These are phyloP conservation scores for Pichia insulana DNA, from an alignment of 805 yeast genomes.

Conservation along the genomic window DNA sequence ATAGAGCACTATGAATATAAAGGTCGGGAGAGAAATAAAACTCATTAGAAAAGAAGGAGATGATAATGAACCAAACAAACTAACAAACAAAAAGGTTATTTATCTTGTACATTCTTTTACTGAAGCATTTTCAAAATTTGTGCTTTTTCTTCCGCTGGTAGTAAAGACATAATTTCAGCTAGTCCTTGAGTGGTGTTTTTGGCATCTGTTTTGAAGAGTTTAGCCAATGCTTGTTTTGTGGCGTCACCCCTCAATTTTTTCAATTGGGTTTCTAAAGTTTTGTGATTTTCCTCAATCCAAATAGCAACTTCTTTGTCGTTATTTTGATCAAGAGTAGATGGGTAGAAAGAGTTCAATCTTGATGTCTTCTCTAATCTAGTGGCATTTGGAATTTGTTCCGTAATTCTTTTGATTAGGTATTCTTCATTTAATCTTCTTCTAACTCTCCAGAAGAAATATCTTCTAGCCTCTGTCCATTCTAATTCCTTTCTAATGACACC, in stretches of 20 bases:
- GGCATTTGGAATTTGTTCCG: slow-evolving; percentile 49
- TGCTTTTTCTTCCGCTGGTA: slow-evolving; percentile 47
- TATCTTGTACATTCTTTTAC: slow-evolving; percentile 8
- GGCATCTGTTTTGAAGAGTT: slow-evolving; percentile 45
- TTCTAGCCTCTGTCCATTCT: slow-evolving; percentile 81
- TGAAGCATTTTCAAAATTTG: slow-evolving; percentile 28
- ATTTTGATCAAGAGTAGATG: slow-evolving; percentile 56
- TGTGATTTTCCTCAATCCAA: slow-evolving; percentile 79
- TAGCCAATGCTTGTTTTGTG: slow-evolving; percentile 55
- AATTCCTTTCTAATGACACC: slow-evolving; percentile 80
- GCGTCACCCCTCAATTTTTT: slow-evolving; percentile 59
- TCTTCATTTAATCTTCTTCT: slow-evolving; percentile 94
- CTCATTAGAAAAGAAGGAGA: slow-evolving; percentile 1
- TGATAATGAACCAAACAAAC: slow-evolving; percentile 9
- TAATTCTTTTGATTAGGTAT: slow-evolving; percentile 68
- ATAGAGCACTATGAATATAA: too few relatives aligned
- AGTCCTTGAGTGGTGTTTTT: slow-evolving; percentile 47
- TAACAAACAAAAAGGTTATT: slow-evolving; percentile 7
- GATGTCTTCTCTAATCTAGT: slow-evolving; percentile 76
- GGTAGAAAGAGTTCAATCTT: slow-evolving; percentile 81
- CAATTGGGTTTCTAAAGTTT: slow-evolving; percentile 48
- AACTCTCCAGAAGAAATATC: slow-evolving; percentile 97
- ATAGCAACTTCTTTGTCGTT: slow-evolving; percentile 71
- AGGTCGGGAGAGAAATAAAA: too few relatives aligned
- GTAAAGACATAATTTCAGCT: slow-evolving; percentile 42